phyloP scores from a whole-genome alignment of 2,329 filamentous ascomycete species.

The Paracorniculantispora psalliotae region DNA sequence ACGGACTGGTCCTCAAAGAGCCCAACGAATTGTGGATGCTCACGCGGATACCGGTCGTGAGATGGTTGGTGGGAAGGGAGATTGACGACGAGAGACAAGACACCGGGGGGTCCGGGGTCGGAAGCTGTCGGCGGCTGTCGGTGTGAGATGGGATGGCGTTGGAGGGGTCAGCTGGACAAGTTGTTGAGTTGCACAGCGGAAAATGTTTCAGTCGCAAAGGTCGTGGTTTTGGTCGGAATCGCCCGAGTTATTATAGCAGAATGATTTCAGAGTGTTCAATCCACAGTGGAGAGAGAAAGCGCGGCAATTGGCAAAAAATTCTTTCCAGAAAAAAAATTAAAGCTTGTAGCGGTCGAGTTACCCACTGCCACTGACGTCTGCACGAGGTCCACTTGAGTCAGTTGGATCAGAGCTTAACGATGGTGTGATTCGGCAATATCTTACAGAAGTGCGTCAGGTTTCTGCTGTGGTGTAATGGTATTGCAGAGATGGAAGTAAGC shows the following conservation, averaged over 20 bases:
- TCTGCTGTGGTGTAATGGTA: not conserved
- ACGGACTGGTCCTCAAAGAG: not conserved
- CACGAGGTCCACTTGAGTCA: slow-evolving; percentile 7
- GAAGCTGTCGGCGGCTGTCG: slow-evolving; percentile 5
- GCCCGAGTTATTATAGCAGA: not conserved
- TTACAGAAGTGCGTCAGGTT: not conserved
- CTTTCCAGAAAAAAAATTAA: slow-evolving; percentile 1
- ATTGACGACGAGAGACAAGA: not conserved
- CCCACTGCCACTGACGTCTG: slow-evolving; percentile 6
- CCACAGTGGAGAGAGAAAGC: not conserved
- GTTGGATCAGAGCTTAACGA: slow-evolving; percentile 10
- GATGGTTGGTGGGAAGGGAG: not conserved
- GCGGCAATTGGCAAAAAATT: slow-evolving; percentile 1
- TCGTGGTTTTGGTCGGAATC: not conserved
- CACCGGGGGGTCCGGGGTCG: not conserved
- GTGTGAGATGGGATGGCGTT: slow-evolving; percentile 2
- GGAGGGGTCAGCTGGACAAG: slow-evolving; percentile 7
- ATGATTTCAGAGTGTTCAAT: no score
- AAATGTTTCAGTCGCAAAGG: not conserved
- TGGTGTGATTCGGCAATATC: slow-evolving; percentile 17
- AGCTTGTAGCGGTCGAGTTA: slow-evolving; percentile 2
- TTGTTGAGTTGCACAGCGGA: not conserved
- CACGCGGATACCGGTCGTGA: slow-evolving; percentile 9
- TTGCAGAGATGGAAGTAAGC: no score
- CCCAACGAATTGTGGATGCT: slow-evolving; percentile 12